phyloP scores from a whole-genome alignment of 805 yeast genomes.

The Vanderwaltozyma tropicalis region DNA sequence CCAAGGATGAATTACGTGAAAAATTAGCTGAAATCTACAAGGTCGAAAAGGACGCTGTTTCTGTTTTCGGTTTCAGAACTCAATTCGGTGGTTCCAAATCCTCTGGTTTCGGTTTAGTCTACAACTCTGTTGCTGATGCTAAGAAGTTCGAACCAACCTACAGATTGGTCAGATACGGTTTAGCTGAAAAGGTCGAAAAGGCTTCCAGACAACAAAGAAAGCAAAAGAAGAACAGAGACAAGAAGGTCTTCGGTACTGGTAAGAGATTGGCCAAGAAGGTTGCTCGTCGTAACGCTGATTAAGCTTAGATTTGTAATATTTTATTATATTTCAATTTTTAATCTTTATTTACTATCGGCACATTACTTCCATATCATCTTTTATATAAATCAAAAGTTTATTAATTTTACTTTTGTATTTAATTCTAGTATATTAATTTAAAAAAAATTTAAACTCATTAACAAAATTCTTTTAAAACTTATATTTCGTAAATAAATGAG shows the following conservation, averaged over 20 bases:
- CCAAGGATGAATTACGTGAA: conserved; percentile 98
- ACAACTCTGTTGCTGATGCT: conserved; percentile 96
- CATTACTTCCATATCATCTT: background rate
- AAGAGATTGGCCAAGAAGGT: conserved; percentile 85
- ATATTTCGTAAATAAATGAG: no score
- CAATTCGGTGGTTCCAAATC: conserved; percentile 99
- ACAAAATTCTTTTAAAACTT: no score
- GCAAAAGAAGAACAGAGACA: conserved; percentile 99
- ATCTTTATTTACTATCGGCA: background rate
- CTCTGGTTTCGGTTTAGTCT: conserved; percentile 97
- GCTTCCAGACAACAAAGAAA: conserved; percentile 99
- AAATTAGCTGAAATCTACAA: conserved; percentile 80
- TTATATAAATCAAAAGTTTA: background rate
- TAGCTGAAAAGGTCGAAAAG: conserved; percentile 92
- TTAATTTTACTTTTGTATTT: background rate
- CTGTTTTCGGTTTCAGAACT: conserved; percentile 99
- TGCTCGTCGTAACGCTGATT: conserved; percentile 85
- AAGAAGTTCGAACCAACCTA: conserved; percentile 98
- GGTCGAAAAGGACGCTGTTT: conserved; percentile 86
- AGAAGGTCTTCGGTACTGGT: conserved; percentile 98
- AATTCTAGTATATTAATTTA: background rate
- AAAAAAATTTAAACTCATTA: background rate
- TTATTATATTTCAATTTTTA: no score
- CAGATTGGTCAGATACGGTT: conserved; percentile 98
- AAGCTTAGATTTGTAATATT: no score